Evolutionary conservation across 257 asterid species (phyloP).

Genomic region (Solanum raphanifolium): DNA sequence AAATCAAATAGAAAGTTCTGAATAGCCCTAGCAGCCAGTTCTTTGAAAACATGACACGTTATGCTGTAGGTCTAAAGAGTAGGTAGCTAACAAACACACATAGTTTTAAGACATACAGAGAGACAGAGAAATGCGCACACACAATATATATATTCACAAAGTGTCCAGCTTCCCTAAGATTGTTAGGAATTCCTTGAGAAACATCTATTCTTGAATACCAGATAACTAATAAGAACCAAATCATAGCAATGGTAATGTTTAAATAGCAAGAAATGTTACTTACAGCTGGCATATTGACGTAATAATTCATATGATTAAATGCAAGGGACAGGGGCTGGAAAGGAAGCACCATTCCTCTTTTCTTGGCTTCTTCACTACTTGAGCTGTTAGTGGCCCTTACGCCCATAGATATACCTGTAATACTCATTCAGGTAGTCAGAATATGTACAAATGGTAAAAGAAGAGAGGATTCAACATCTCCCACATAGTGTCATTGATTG

Average conservation of each 20-base stretch:
- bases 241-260: not conserved
- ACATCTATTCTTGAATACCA: not conserved
- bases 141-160: not conserved
- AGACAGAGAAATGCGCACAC: not conserved
- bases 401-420: slow-evolving; percentile 40
- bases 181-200: not conserved
- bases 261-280: slow-evolving; percentile 18
- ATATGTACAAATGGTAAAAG: not conserved
- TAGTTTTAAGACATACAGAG: not conserved
- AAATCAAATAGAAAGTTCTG: not conserved
- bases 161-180: not conserved
- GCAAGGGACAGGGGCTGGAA: slow-evolving; percentile 84
- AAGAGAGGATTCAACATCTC: not conserved
- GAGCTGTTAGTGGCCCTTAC: slow-evolving; percentile 14
- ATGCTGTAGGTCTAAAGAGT: not conserved
- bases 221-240: not conserved
- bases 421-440: not conserved
- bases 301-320: slow-evolving; percentile 80
- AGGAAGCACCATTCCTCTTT: slow-evolving; percentile 86
- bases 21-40: not conserved
- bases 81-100: not conserved
- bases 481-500: not conserved
- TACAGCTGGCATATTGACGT: slow-evolving; percentile 87
- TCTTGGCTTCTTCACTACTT: slow-evolving; percentile 12
- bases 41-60: not conserved